phyloP scores from a whole-genome alignment of 1,139 yeast genomes.

The Debaryomyces sp. region DNA sequence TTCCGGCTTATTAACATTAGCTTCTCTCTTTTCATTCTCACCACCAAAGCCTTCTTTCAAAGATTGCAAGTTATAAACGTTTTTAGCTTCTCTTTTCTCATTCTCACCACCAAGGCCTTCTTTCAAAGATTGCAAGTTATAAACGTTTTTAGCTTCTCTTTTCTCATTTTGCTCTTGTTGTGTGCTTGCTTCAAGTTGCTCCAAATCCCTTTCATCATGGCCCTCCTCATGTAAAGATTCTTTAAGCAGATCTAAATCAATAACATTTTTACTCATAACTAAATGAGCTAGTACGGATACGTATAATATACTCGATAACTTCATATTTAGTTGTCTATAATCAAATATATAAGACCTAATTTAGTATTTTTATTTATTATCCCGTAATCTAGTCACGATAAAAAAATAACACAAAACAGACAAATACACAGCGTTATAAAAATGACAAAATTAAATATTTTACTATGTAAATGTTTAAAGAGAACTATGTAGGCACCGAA shows the following conservation, averaged over 20 bases:
- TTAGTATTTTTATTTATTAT: background rate
- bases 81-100: conserved; percentile 22
- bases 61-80: conserved; percentile 19
- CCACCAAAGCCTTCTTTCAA: conserved; percentile 10
- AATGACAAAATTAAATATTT: background rate
- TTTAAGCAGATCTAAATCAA: conserved; percentile 10
- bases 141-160: conserved; percentile 25
- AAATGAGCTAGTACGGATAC: background rate
- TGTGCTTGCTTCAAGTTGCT: conserved; percentile 13
- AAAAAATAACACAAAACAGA: conserved; percentile 1
- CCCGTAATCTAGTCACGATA: background rate
- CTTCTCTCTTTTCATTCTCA: conserved; percentile 11
- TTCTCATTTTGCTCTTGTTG: conserved; percentile 10
- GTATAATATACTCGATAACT: background rate
- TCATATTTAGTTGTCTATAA: background rate
- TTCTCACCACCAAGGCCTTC: conserved; percentile 3
- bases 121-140: conserved; percentile 16
- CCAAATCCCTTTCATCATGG: conserved; percentile 18
- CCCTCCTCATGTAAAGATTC: conserved; percentile 36
- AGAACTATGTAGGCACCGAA: conserved; percentile 7
- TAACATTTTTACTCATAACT: conserved; percentile 3
- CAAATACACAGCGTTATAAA: background rate
- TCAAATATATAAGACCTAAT: background rate
- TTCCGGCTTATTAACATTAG: conserved; percentile 23
- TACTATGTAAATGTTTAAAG: conserved; percentile 4